Percentiles rank a stretch among this genome's conserved stretches.
Conservation (phyloP, 192 early-diverging fungal genomes). For the Oehlia diaphana region DNA sequence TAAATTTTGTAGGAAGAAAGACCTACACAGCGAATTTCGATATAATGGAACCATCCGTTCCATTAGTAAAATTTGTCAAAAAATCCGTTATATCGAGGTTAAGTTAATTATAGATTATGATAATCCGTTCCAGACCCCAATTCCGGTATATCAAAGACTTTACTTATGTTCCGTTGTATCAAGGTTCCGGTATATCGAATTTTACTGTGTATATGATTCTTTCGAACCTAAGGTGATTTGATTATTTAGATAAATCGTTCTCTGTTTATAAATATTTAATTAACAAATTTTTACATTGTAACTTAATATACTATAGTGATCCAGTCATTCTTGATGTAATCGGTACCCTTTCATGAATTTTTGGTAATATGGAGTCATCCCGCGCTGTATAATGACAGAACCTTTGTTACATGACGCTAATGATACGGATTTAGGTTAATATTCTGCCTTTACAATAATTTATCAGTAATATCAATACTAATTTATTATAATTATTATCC, state of each 20-base stretch:
- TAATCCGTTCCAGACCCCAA: too few relatives aligned
- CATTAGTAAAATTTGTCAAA: too few relatives aligned
- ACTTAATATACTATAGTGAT: constrained; percentile 63
- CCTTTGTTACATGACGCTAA: constrained; percentile 81
- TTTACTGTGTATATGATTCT: constrained; percentile 56
- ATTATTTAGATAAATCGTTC: not conserved
- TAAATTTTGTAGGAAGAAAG: constrained; percentile 92
- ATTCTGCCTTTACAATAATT: not conserved
- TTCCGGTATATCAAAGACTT: too few relatives aligned
- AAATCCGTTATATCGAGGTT: too few relatives aligned
- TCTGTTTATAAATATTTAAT: not conserved
- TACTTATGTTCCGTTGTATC: too few relatives aligned
- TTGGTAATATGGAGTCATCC: constrained; percentile 93
- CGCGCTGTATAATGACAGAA: constrained; percentile 88
- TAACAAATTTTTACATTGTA: constrained; percentile 25
- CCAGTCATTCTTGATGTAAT: constrained; percentile 82
- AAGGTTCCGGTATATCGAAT: too few relatives aligned
- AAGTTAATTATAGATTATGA: too few relatives aligned
- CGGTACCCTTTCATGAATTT: constrained; percentile 86
- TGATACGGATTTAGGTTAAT: constrained; percentile 57
- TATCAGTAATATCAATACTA: not conserved
- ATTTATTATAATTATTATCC: constrained; percentile 43
- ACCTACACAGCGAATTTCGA: constrained; percentile 39
- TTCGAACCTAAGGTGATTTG: constrained; percentile 62
- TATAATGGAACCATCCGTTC: too few relatives aligned